These are phyloP conservation scores for Claviceps pusilla DNA, from an alignment of 2,329 filamentous ascomycete species.

Conservation along the genomic window DNA sequence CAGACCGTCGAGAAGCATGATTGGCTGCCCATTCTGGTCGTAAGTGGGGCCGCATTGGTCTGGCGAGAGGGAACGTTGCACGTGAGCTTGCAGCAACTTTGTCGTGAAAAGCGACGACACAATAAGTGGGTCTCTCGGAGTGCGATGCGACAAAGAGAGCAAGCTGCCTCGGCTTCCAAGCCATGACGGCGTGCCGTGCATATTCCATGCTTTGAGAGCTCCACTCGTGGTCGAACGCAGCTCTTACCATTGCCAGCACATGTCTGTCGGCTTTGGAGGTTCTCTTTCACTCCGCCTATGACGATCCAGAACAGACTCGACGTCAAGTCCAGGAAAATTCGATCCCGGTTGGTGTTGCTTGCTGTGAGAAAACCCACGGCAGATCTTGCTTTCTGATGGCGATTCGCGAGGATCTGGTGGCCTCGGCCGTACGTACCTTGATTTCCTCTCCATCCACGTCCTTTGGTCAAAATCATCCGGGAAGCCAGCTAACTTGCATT, in stretches of 20 bases:
- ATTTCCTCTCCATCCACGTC: neutral
- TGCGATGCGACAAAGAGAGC: neutral
- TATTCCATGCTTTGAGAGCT: neutral
- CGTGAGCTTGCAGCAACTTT: conserved; percentile 10
- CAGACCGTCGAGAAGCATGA: conserved; percentile 6
- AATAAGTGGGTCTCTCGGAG: neutral
- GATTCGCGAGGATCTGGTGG: conserved; percentile 85
- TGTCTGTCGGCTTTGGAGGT: conserved; percentile 11
- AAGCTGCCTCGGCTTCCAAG: conserved; percentile 17
- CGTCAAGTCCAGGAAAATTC: neutral
- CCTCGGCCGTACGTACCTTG: conserved; percentile 50
- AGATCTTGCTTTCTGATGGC: conserved; percentile 37
- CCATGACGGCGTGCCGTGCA: too few relatives aligned
- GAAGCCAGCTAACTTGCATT: conserved; percentile 1
- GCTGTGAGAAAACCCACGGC: conserved; percentile 10
- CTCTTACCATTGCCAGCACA: conserved; percentile 9
- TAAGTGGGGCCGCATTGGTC: neutral
- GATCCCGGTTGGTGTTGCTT: conserved; percentile 10
- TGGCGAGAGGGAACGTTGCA: conserved; percentile 3
- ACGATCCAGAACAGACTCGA: neutral
- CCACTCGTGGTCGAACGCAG: conserved; percentile 7
- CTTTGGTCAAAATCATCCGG: neutral
- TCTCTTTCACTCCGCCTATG: conserved; percentile 6
- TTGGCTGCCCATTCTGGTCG: conserved; percentile 10
- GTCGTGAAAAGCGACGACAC: neutral